These are phyloP conservation scores for Polytolypa hystricis DNA, from an alignment of 2,329 filamentous ascomycete genomes.

Conservation along the genomic window DNA sequence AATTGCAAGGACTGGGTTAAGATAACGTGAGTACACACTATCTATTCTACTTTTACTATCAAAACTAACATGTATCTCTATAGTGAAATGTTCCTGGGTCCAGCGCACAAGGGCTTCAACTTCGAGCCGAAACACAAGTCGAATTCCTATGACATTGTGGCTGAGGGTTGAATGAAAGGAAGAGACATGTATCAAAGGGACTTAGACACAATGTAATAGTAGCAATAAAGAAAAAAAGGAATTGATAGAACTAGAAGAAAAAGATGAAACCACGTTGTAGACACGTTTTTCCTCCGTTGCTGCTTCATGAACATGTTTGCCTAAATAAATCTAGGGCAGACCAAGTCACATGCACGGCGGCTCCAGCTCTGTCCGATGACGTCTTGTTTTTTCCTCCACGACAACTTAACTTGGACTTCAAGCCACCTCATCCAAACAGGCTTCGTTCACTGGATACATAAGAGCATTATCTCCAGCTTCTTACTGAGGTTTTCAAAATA, in stretches of 20 bases:
- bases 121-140: slow-evolving; percentile 98
- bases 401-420: no score
- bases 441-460: no score
- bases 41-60: slow-evolving; percentile 6
- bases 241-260: no score
- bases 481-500: no score
- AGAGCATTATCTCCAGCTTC: no score
- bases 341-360: slow-evolving; percentile 4
- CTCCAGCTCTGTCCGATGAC: slow-evolving; percentile 2
- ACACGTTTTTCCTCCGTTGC: no score
- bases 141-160: slow-evolving; percentile 70
- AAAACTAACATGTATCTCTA: background rate
- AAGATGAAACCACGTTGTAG: no score
- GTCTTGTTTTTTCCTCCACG: slow-evolving; percentile 4
- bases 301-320: background rate
- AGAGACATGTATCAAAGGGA: background rate
- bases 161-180: slow-evolving; percentile 34
- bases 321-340: slow-evolving; percentile 2
- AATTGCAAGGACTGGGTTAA: slow-evolving; percentile 99
- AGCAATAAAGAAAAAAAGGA: no score
- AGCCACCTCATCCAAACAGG: no score
- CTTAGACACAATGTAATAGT: no score
- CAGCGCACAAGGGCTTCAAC: slow-evolving; percentile 77
- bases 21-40: slow-evolving; percentile 61
- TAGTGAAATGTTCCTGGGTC: slow-evolving; percentile 96